Base-by-base conservation (phyloP, 495 filamentous ascomycete genomes). In the Hypoxylon lenormandii region DNA sequence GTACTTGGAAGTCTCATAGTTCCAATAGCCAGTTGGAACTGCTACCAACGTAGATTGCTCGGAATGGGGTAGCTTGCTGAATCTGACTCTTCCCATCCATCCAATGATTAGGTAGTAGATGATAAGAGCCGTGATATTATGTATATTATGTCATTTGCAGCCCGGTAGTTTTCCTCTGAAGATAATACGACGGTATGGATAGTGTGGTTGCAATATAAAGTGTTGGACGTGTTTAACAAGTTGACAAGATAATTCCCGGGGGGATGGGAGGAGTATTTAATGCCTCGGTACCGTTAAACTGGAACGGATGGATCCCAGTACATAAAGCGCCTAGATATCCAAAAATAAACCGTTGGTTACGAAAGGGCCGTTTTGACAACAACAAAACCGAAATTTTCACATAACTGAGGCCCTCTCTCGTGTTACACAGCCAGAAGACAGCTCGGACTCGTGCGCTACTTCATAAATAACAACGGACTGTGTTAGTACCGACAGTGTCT, bases 251-350 rank as follows among this genome's bases (percentile, higher is more conserved):
- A 48, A 59, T 55, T 26, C 22, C 49, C 54, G 54, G 60, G 42
- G 45, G 52, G 22, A 28, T 33, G 40, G 53, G 28, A 50, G 53
- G 43, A 49, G 55, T 64, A 58, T 54, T 53, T 66, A 60, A 54
- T 49, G 30, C 55, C 19, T 57, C 61, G 60, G 61, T 57, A 61
- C 67, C 60, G 42, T 15, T 55, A 26, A 55, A 38, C 45, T 22
- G 60, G 66, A 40, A 55, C 56, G 43, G 30, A 60, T 60, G 55
- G 60, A 48, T 70, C 49, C 12, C 43, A 16, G 46, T 62, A 49
- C 23, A 36, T 45, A 47, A 38, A 38, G 33, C 18, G 28, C 13
- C 13, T 10, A n/a, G 37, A 45, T 16, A 19, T 5, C 36, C 37
- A 42, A 58, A 52, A 65, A 52, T 65, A 57, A 37, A 55, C 26